Conservation (phyloP, 257 asterid species). For the Handroanthus guayacan region DNA sequence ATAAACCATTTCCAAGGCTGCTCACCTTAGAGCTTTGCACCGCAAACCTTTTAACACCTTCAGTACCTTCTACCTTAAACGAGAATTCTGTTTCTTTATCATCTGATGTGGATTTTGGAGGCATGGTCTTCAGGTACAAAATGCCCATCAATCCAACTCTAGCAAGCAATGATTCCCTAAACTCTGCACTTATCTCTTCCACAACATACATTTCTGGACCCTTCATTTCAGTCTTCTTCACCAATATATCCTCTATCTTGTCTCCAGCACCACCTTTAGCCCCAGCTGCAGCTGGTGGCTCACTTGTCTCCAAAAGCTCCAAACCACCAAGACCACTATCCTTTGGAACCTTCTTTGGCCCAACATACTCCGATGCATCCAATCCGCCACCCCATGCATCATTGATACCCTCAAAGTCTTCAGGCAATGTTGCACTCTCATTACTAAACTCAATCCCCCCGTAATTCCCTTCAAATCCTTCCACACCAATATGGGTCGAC, state of each 20-base stretch:
- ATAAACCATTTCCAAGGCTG: constrained; percentile 83
- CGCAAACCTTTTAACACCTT: constrained; percentile 82
- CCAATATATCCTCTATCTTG: constrained; percentile 82
- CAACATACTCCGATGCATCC: constrained; percentile 94
- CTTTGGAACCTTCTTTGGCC: constrained; percentile 79
- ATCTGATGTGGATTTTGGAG: constrained; percentile 62
- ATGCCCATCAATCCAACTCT: constrained; percentile 87
- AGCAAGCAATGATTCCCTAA: constrained; percentile 87
- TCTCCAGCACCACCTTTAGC: constrained; percentile 66
- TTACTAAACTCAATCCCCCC: constrained; percentile 91
- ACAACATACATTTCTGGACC: constrained; percentile 93
- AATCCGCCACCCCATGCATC: constrained; percentile 99
- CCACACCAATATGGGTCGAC: constrained; percentile 91
- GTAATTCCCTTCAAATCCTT: constrained; percentile 96
- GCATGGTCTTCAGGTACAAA: constrained; percentile 74
- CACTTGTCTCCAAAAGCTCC: constrained; percentile 80
- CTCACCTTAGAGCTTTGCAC: constrained; percentile 77
- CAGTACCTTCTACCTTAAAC: constrained; percentile 81
- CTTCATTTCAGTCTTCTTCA: constrained; percentile 86
- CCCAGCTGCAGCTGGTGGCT: constrained; percentile 67
- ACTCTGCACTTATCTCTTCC: constrained; percentile 91
- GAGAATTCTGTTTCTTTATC: constrained; percentile 89
- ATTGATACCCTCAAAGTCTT: constrained; percentile 94
- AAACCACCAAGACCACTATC: constrained; percentile 95
- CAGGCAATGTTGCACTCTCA: constrained; percentile 80